Evolutionary conservation across 306 rosid species (phyloP), one percentile per base, ranked within the genome.

Genomic region (Glycyrrhiza uralensis): DNA sequence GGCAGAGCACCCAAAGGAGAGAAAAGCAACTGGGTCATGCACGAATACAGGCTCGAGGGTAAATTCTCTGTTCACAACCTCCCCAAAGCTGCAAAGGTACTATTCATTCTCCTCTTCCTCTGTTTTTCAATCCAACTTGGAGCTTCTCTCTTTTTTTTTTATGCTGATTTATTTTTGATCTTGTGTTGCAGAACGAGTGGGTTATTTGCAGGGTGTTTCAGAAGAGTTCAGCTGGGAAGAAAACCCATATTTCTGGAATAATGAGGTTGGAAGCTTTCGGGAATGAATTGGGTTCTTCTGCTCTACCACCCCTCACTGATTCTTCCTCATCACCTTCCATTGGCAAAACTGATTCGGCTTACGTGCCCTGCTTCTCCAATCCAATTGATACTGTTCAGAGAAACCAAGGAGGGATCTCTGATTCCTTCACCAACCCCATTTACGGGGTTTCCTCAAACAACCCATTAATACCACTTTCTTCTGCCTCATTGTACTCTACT

Each of bases 311-410:
- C 1, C 76, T 94, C 42, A 80, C 84, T 33, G 96, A 91, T 62
- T 77, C 93, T 5, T 81, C 91, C 0, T n/a, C n/a, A n/a, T n/a
- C n/a, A n/a, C 77, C 87, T 46, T 90, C 80, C 26, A 35, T 51
- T 47, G 74, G 49, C 12, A 85, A 84, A 13, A 66, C 80, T 11
- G 90, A 83, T 59, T 79, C 88, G 47, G 67, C 68, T 71, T 81
- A 91, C 99, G 99, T 95, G 99, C 89, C 99, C 99, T 95, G 99
- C 99, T 95, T 95, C 99, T 95, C 99, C 99, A 89, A 79, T 81
- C 77, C 83, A 71, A 64, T 85, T 62, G 82, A 84, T 80, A n/a
- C n/a, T n/a, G 78, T 80, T 80, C 90, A 66, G 42, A 82, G 87
- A 79, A 85, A 85, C 84, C 95, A 75, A 59, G 85, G 68, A 59